Evolutionary conservation across 1,284 basidiomycete genomes (phyloP), one percentile per base, ranked within the genome.

Genomic region (Wallemia mellicola): DNA sequence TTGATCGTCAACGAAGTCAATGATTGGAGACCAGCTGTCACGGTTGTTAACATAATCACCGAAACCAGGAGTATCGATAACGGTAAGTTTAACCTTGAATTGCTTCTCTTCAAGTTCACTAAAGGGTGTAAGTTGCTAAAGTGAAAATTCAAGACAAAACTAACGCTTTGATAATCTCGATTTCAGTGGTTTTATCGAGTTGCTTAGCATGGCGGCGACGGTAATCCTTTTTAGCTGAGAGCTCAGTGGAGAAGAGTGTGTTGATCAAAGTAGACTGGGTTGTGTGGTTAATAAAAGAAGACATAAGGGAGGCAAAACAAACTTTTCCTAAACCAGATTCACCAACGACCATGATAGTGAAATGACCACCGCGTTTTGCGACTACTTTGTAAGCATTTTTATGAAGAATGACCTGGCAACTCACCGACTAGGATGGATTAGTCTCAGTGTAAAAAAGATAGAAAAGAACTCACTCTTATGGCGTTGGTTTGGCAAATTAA

Each of bases 1-100:
- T 74, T 98, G 92, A 76, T 98, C 94, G 71, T 99, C 94, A 67
- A 98, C 88, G 71, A 98, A 98, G 71, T 99, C 92, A 68, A 99
- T 83, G 64, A 99, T 96, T 61, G 94, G 92, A 24, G 80, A 77
- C 92, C 92, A 99, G 54, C 86, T 88, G 72, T 98, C 92, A 62
- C 88, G 81, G 79, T 98, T 98, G 82, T 98, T 96, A 74, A 98
- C 89, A 68, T 96, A 96, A 81, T 98, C 92, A 48, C 92, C 92
- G 65, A 96, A 98, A 22, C 92, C 92, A 62, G 92, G 92, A 24
- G 91, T 96, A 73, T 98, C 92, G 67, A 98, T 92, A 68, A 96
- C 91, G 26, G 86, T 92, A 63, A 98, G 80, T 77, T 96, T 96
- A 75, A 95, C 91, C 73, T 91, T 94, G 81, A 98, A 98, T 67